Evolutionary conservation across 2,329 filamentous ascomycete genomes (phyloP), one percentile per base, ranked within the genome.

Genomic region (Aspergillus puulaauensis): DNA sequence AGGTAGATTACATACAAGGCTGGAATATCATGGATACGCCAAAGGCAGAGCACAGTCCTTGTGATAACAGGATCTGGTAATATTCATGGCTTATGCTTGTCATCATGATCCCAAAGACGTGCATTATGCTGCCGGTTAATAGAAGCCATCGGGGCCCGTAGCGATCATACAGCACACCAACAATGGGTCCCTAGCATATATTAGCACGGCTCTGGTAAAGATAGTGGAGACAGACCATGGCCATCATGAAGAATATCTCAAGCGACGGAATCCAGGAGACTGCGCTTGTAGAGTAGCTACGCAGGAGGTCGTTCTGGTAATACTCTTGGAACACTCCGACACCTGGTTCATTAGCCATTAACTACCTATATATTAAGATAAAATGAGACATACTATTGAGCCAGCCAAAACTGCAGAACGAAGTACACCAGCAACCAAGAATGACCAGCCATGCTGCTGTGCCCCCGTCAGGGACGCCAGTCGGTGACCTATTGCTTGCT

Each of bases 111-210:
- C 82, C 82, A 54, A 85, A 82, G 53, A 85, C 80, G 58, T 85
- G 82, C 54, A 85, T 65, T 54, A 84, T 73, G 3, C 78, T 79
- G 19, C 83, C 83, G 31, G 74, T 66, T 0, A 82, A 43, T 1
- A 84, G 67, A 1, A 90, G 54, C 45, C 75, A 80, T 27, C 81
- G 79, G 0, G 87, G 85, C 0, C 88, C 88, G 56, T 85, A 83
- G 56, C 77, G 82, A 65, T 90, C 88, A 63, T 82, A 89, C 0
- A 87, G 47, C 41, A 82, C 83, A 1, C 88, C 88, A n/a, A 86
- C 80, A 7, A 90, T 64, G 0, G 86, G 85, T 0, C 54, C 57
- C 51, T 60, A 33, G 15, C 0, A 37, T 37, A 37, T 7, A 37
- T 37, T 37, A 37, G 35, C 35, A 15, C 5, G 11, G 14, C 3